These are phyloP conservation scores for Phytophthora europaea DNA, from an alignment of 352 stramenopile genomes.

Conservation along the genomic window DNA sequence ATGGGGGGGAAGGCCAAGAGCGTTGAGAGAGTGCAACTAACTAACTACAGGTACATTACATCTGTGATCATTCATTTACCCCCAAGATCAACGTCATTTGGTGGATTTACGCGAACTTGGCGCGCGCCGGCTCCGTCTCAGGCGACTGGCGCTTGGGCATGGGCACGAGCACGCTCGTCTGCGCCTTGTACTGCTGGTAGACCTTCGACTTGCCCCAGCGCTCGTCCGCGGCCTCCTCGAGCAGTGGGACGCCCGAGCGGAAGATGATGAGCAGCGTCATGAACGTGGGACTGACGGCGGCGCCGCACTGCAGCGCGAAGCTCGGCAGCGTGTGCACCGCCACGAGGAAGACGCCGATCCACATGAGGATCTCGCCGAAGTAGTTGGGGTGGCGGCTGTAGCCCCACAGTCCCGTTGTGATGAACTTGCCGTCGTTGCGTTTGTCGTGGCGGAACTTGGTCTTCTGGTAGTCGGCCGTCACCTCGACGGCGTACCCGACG, in stretches of 20 bases:
- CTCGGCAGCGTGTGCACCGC: conserved; percentile 55
- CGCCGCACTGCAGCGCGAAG: conserved; percentile 49
- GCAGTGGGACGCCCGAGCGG: conserved; percentile 76
- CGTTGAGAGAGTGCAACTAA: background rate
- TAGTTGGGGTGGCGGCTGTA: conserved; percentile 95
- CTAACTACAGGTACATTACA: conserved; percentile 1
- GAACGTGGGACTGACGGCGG: conserved; percentile 68
- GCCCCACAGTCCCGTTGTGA: conserved; percentile 78
- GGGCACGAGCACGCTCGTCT: conserved; percentile 68
- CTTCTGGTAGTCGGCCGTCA: conserved; percentile 83
- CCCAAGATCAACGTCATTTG: background rate
- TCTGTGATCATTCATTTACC: background rate
- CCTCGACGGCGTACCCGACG: conserved; percentile 71
- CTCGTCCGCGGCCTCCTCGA: conserved; percentile 78
- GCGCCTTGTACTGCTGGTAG: conserved; percentile 83
- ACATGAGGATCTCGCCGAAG: conserved; percentile 93
- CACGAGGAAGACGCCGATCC: conserved; percentile 72
- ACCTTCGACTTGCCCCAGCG: conserved; percentile 63
- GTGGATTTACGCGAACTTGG: conserved; percentile 4
- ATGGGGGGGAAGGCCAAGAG: background rate
- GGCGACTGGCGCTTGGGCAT: conserved; percentile 23
- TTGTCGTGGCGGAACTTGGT: conserved; percentile 68
- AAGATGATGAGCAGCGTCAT: conserved; percentile 68
- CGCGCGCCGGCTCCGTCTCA: background rate
- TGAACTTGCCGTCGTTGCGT: conserved; percentile 80